Conservation (phyloP, 2,329 filamentous ascomycete species). For the Aspergillus persii region DNA sequence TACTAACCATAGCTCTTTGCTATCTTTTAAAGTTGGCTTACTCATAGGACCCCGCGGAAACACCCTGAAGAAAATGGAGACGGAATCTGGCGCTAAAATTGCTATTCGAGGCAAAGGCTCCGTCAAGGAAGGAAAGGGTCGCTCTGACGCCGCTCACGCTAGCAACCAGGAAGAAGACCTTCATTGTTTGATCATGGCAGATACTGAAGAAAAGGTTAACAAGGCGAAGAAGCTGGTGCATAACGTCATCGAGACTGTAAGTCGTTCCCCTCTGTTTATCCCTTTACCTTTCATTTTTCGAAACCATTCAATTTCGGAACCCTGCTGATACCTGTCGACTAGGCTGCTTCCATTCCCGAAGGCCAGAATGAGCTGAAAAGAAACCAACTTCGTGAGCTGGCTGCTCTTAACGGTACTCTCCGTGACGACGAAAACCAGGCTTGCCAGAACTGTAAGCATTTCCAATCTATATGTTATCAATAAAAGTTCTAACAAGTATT, state of each 20-base stretch:
- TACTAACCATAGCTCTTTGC: conserved; percentile 85
- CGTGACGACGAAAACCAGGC: conserved; percentile 99
- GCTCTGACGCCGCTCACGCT: conserved; percentile 96
- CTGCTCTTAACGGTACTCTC: conserved; percentile 95
- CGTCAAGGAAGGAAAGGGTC: conserved; percentile 98
- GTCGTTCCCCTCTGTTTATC: conserved; percentile 36
- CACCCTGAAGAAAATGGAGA: conserved; percentile 99
- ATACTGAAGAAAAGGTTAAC: conserved; percentile 98
- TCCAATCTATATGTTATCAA: background rate
- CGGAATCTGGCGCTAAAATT: conserved; percentile 96
- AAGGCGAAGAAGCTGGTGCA: conserved; percentile 98
- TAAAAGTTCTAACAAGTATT: background rate
- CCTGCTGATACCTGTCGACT: conserved; percentile 27
- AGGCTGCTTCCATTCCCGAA: conserved; percentile 98
- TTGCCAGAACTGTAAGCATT: conserved; percentile 80
- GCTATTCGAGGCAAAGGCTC: conserved; percentile 99
- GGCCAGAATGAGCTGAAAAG: conserved; percentile 98
- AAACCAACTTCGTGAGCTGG: conserved; percentile 96
- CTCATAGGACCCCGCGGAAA: conserved; percentile 99
- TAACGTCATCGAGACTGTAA: conserved; percentile 96
- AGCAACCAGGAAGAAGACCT: conserved; percentile 99
- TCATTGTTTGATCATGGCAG: conserved; percentile 99
- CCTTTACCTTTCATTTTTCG: background rate
- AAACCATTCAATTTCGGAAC: background rate
- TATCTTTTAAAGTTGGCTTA: conserved; percentile 90